A percentile compares a stretch with the other conserved stretches of the same genome.
Evolutionary conservation across 176 grass and related monocot species (phyloP).

Genomic region (Canna indica): DNA sequence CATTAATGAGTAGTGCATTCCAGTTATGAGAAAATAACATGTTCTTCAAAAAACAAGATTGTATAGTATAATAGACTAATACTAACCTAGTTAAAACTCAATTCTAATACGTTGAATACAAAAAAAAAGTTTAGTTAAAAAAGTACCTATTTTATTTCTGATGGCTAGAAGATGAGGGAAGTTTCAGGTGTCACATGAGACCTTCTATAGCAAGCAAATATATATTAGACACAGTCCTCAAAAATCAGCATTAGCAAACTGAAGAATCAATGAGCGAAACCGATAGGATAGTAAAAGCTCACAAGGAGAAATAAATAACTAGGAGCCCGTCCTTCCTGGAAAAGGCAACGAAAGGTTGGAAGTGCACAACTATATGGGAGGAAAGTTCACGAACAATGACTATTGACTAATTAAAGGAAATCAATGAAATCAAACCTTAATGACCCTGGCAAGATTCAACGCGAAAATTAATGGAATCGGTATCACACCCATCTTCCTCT

Average conservation of each 20-base stretch:
- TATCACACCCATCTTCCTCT: constrained; percentile 25
- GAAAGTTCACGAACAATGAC: neutral
- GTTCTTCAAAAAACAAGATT: too few species aligned
- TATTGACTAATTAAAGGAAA: neutral
- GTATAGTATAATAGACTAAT: too few species aligned
- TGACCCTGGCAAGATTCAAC: constrained; percentile 1
- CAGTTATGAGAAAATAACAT: too few species aligned
- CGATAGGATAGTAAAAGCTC: constrained; percentile 20
- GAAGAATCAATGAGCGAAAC: constrained; percentile 20
- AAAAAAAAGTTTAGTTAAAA: too few species aligned
- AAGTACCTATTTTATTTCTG: neutral
- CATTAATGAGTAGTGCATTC: too few species aligned
- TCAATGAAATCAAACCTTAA: neutral
- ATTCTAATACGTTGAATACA: too few species aligned
- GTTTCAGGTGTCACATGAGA: neutral
- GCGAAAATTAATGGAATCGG: constrained; percentile 9
- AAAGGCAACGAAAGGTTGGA: neutral
- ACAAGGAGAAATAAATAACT: constrained; percentile 20
- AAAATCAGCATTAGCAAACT: constrained; percentile 22
- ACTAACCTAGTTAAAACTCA: too few species aligned
- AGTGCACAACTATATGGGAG: neutral
- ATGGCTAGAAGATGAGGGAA: neutral
- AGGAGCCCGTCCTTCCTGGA: constrained; percentile 10
- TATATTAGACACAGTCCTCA: constrained; percentile 19
- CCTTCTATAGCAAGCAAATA: constrained; percentile 17